A percentile compares a stretch with the other conserved stretches of the same genome.
Conservation (phyloP, 129 eudicot genomes). For the Tagetes erecta region DNA sequence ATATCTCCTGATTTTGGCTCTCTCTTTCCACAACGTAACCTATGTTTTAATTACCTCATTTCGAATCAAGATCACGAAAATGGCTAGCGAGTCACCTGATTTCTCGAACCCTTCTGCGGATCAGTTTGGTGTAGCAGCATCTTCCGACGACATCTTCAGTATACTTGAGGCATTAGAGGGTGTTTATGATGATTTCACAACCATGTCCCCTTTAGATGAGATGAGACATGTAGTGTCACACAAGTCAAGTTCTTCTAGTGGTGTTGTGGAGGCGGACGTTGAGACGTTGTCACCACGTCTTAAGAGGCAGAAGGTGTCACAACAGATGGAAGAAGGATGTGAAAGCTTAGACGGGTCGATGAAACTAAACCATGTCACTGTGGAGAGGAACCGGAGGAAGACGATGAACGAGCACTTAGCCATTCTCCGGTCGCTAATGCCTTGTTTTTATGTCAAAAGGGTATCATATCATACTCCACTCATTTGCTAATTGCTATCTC, state of each 20-base stretch:
- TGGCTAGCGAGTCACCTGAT: conserved; percentile 38
- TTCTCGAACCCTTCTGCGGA: conserved; percentile 41
- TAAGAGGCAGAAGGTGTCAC: conserved; percentile 57
- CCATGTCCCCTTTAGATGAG: conserved; percentile 21
- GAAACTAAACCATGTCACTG: conserved; percentile 72
- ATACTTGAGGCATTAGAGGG: conserved; percentile 73
- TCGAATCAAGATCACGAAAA: not conserved
- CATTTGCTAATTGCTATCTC: not conserved
- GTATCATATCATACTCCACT: conserved; percentile 34
- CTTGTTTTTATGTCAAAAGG: conserved; percentile 90
- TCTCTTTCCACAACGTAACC: conserved; percentile 11
- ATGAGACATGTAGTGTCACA: conserved; percentile 31
- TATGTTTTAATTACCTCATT: too few relatives aligned
- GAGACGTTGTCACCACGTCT: conserved; percentile 44
- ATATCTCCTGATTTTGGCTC: conserved; percentile 36
- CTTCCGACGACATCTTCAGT: conserved; percentile 71
- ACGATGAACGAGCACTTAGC: conserved; percentile 88
- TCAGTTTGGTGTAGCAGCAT: conserved; percentile 33
- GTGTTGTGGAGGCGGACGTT: conserved; percentile 18
- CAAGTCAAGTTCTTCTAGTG: conserved; percentile 38
- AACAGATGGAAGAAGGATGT: conserved; percentile 14
- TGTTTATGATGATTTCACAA: conserved; percentile 21
- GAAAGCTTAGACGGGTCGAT: conserved; percentile 41
- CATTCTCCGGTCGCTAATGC: conserved; percentile 88
- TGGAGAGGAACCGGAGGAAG: conserved; percentile 91